Conservation (phyloP, 108 stramenopile species). For the Chaetoceros muelleri region DNA sequence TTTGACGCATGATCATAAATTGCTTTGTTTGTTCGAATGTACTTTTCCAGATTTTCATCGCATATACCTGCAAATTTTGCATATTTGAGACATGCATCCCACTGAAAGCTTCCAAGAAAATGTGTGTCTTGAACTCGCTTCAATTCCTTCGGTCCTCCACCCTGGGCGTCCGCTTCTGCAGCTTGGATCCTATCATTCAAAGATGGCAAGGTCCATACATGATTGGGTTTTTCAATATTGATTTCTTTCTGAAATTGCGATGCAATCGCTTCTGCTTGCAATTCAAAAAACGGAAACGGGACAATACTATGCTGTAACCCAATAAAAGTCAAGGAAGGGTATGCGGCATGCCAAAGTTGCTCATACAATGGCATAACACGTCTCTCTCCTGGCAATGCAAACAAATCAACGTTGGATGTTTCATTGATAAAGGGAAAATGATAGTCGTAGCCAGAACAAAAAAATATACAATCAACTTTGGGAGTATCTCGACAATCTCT, state of each 20-base stretch:
- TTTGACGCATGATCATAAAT: slow-evolving; percentile 43
- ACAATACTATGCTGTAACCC: slow-evolving; percentile 82
- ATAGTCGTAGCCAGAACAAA: slow-evolving; percentile 87
- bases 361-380: slow-evolving; percentile 69
- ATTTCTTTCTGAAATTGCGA: slow-evolving; percentile 16
- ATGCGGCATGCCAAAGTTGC: slow-evolving; percentile 81
- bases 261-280: slow-evolving; percentile 64
- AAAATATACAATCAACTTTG: slow-evolving; percentile 61
- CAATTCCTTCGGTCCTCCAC: slow-evolving; percentile 36
- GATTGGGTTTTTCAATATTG: slow-evolving; percentile 3
- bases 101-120: slow-evolving; percentile 58
- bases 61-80: slow-evolving; percentile 49
- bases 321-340: slow-evolving; percentile 72
- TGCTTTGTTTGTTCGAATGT: slow-evolving; percentile 56
- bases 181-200: slow-evolving; percentile 22
- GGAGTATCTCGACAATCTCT: slow-evolving; percentile 9
- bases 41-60: slow-evolving; percentile 40
- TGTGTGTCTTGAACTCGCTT: slow-evolving; percentile 71
- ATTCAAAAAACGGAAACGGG: slow-evolving; percentile 83
- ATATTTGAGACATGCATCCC: slow-evolving; percentile 66
- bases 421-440: slow-evolving; percentile 69
- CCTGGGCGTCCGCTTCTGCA: slow-evolving; percentile 33
- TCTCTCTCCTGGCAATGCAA: slow-evolving; percentile 32
- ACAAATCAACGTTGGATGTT: slow-evolving; percentile 23
- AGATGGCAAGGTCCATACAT: slow-evolving; percentile 17